Conservation (phyloP, 768 basidiomycete genomes). For the Botryobasidium botryosum region DNA sequence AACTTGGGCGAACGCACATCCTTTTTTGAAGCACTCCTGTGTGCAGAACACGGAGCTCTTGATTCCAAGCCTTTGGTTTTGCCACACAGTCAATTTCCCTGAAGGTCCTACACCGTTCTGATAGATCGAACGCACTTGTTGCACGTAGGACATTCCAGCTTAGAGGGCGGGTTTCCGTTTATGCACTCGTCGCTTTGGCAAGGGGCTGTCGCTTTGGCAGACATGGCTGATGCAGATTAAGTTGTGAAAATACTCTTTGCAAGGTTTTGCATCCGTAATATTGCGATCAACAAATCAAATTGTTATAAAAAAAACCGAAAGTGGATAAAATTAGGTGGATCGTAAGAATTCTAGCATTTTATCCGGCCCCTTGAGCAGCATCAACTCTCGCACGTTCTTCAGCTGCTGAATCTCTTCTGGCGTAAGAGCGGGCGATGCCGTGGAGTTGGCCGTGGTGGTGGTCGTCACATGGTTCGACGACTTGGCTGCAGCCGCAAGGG, state of each 20-base stretch:
- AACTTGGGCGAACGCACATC: slow-evolving; percentile 66
- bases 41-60: slow-evolving; percentile 80
- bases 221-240: not conserved
- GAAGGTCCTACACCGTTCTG: no score
- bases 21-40: slow-evolving; percentile 91
- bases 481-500: no score
- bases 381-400: slow-evolving; percentile 1
- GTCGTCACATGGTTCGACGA: no score
- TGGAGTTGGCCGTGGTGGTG: no score
- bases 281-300: no score
- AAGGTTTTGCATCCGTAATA: no score
- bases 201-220: not conserved
- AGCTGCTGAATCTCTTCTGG: slow-evolving; percentile 10
- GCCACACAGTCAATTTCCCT: slow-evolving; percentile 11
- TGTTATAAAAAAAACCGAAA: not conserved
- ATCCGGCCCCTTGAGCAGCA: slow-evolving; percentile 8
- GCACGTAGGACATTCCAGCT: slow-evolving; percentile 86
- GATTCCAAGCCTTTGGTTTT: slow-evolving; percentile 45
- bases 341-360: slow-evolving; percentile 8
- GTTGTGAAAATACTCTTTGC: not conserved
- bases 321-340: not conserved
- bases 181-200: slow-evolving; percentile 10
- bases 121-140: slow-evolving; percentile 49
- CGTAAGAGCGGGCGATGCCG: no score
- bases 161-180: slow-evolving; percentile 66